phyloP scores from a whole-genome alignment of 129 eudicot genomes.

The Mikania micrantha region DNA sequence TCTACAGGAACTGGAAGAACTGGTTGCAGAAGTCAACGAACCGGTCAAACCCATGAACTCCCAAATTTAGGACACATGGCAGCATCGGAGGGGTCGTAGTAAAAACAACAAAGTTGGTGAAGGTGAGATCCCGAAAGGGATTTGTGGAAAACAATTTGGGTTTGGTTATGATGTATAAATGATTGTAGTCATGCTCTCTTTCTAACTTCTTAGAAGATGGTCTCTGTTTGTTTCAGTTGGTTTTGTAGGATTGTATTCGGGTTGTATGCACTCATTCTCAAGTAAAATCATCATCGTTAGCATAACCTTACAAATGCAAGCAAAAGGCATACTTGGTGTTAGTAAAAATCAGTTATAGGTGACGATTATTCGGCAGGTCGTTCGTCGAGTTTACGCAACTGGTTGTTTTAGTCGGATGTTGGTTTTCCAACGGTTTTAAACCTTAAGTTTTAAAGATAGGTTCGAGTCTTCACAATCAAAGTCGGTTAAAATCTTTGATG shows the following conservation, averaged over 20 bases:
- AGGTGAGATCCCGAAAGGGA: constrained; percentile 11
- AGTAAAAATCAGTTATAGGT: too few relatives aligned
- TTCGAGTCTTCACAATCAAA: too few relatives aligned
- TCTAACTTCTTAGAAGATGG: constrained; percentile 16
- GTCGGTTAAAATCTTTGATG: too few relatives aligned
- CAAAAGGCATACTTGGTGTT: too few relatives aligned
- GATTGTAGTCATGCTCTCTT: constrained; percentile 17
- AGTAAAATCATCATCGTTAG: too few relatives aligned
- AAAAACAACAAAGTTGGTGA: not conserved
- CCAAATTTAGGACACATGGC: constrained; percentile 12
- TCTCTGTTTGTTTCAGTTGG: constrained; percentile 13
- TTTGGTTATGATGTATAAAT: constrained; percentile 22
- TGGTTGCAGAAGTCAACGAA: constrained; percentile 35
- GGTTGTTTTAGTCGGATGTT: too few relatives aligned
- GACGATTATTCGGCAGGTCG: too few relatives aligned
- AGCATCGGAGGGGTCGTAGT: constrained; percentile 2
- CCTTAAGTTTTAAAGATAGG: too few relatives aligned
- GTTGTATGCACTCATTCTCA: too few relatives aligned
- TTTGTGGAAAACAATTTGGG: not conserved
- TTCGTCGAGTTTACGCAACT: too few relatives aligned
- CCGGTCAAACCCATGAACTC: constrained; percentile 28
- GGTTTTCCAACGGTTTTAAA: too few relatives aligned
- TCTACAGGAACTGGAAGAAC: constrained; percentile 52
- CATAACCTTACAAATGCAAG: too few relatives aligned
- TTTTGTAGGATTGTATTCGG: constrained; percentile 18